Evolutionary conservation across 768 basidiomycete genomes (phyloP), one percentile per base, ranked within the genome.

Genomic region (Termitomyces sp.): DNA sequence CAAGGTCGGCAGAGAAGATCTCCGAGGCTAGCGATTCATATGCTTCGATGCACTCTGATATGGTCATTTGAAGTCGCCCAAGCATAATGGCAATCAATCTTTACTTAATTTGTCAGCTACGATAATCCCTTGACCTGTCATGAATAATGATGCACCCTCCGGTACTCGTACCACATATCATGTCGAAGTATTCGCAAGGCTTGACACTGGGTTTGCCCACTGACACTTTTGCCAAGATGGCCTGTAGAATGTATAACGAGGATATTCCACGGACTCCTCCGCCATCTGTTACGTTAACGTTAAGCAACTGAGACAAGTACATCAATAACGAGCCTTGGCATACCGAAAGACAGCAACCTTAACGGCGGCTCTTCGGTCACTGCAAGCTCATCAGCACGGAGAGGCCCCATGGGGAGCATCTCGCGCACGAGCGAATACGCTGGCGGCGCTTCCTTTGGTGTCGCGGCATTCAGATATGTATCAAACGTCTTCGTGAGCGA

Each of bases 201-300:
- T 65, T 68, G 7, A 63, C 63, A 49, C 65, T 61, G 0, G 65
- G 60, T 22, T 69, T 55, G 5, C 65, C 60, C 7, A 45, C 45
- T 2, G 66, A 60, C 30, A 70, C 37, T 39, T 70, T 63, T n/a
- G 33, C 51, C 73, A 75, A 72, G 48, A 76, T 62, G 2, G 62
- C 63, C 55, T 70, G 68, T 16, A 75, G 59, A 24, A 72, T 68
- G 55, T 68, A 63, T 3, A 74, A 64, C 0, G 69, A 65, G 2
- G 73, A 73, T 3, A 76, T 64, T 9, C 73, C 73, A 34, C 73
- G 67, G 6, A 76, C 72, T 12, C 73, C 73, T 46, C 75, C 75
- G 7, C 73, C 73, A 61, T 74, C 72, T 73, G 30, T 13, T 7
- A 34, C 31, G 30, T 8, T 15, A 37, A 33, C 16, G 11, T 22